Evolutionary conservation across 1,284 basidiomycete species (phyloP).

Genomic region (Ustilago bromivora): DNA sequence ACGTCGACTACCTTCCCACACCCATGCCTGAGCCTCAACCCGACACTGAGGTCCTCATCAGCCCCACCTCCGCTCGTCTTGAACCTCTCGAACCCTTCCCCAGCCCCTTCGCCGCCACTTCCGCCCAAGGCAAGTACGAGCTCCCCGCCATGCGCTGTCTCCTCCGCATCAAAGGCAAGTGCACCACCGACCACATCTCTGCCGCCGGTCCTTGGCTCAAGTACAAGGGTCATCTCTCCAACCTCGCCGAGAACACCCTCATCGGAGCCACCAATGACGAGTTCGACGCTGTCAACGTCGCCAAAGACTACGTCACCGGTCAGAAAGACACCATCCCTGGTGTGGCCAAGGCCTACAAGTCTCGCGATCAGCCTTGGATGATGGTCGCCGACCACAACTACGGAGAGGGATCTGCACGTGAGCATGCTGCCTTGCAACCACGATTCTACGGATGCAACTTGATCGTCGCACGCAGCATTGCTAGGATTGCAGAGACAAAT

Average conservation of each 20-base stretch:
- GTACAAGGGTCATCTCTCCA: constrained; percentile 91
- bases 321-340: constrained; percentile 66
- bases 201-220: constrained; percentile 82
- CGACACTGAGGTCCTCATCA: constrained; percentile 80
- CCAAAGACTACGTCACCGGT: constrained; percentile 62
- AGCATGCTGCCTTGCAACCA: constrained; percentile 96
- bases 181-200: constrained; percentile 83
- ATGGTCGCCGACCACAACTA: constrained; percentile 88
- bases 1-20: constrained; percentile 82
- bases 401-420: constrained; percentile 97
- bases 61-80: constrained; percentile 73
- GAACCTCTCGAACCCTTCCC: constrained; percentile 88
- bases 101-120: constrained; percentile 77
- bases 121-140: constrained; percentile 75
- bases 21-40: constrained; percentile 78
- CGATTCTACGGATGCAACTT: constrained; percentile 83
- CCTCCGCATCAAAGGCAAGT: constrained; percentile 93
- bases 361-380: constrained; percentile 78
- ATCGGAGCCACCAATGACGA: constrained; percentile 70
- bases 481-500: constrained; percentile 80
- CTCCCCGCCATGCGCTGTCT: constrained; percentile 79
- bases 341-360: constrained; percentile 62
- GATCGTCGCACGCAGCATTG: constrained; percentile 71
- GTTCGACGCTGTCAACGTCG: constrained; percentile 71
- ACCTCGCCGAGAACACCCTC: constrained; percentile 92